Percentiles rank a stretch among this genome's conserved stretches.
phyloP scores from a whole-genome alignment of 2,329 filamentous ascomycete species.

The Calycina herbarum region DNA sequence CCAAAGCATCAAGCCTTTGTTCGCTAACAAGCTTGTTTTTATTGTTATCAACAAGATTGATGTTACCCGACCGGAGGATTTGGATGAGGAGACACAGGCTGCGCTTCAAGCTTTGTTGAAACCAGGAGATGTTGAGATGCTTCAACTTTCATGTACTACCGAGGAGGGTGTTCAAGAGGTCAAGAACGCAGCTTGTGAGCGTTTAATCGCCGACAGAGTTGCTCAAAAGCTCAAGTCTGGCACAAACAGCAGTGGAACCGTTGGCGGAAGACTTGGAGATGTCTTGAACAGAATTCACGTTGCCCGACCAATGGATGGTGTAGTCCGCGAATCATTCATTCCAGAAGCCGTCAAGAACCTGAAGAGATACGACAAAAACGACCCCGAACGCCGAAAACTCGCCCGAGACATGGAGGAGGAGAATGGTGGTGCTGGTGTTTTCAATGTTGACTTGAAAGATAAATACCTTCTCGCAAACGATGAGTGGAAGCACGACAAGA shows the following conservation, averaged over 20 bases:
- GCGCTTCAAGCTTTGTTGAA: slow-evolving; percentile 80
- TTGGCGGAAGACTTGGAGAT: slow-evolving; percentile 81
- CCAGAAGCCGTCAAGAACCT: slow-evolving; percentile 78
- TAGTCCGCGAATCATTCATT: slow-evolving; percentile 78
- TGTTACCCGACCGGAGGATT: slow-evolving; percentile 80
- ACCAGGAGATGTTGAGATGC: slow-evolving; percentile 84
- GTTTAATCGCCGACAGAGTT: slow-evolving; percentile 87
- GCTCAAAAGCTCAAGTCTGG: slow-evolving; percentile 95
- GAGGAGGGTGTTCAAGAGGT: slow-evolving; percentile 92
- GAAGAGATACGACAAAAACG: slow-evolving; percentile 87
- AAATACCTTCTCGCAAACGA: slow-evolving; percentile 85
- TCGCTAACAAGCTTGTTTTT: slow-evolving; percentile 96
- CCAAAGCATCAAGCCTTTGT: slow-evolving; percentile 93
- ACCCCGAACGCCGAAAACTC: slow-evolving; percentile 79
- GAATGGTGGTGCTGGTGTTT: slow-evolving; percentile 93
- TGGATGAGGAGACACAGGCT: slow-evolving; percentile 75
- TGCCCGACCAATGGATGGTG: slow-evolving; percentile 84
- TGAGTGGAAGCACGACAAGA: slow-evolving; percentile 95
- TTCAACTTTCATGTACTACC: slow-evolving; percentile 93
- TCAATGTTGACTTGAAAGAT: slow-evolving; percentile 87
- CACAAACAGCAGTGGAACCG: slow-evolving; percentile 71
- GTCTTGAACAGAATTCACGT: slow-evolving; percentile 95
- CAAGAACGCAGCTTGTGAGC: slow-evolving; percentile 92
- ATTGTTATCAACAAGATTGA: slow-evolving; percentile 99
- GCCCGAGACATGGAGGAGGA: slow-evolving; percentile 88